These are phyloP conservation scores for Phaeophleospora eucalypticola DNA, from an alignment of 2,329 filamentous ascomycete genomes.

Conservation along the genomic window DNA sequence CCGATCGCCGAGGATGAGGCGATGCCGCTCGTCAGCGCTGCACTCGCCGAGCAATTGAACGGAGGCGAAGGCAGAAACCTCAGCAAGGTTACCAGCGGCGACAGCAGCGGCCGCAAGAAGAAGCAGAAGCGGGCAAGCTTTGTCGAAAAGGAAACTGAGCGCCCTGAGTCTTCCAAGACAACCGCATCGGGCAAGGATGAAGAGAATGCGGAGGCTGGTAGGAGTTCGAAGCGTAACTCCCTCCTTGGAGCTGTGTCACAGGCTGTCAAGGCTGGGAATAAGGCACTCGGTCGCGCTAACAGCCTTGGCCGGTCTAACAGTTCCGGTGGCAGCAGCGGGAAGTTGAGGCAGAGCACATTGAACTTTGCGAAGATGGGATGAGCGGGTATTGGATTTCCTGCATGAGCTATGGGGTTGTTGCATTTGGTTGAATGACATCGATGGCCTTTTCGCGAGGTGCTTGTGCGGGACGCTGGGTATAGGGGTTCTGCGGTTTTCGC, in stretches of 20 bases:
- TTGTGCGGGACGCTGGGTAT: too few species aligned
- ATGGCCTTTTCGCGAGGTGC: too few species aligned
- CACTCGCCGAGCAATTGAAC: background rate
- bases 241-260: background rate
- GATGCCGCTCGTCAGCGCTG: background rate
- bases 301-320: background rate
- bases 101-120: background rate
- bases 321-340: background rate
- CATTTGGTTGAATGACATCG: too few species aligned
- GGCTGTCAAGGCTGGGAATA: background rate
- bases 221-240: background rate
- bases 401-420: too few species aligned
- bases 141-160: background rate
- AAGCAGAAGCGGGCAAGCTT: background rate
- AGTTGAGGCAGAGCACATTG: slow-evolving; percentile 2
- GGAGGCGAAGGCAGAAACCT: slow-evolving; percentile 2
- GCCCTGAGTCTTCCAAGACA: too few species aligned
- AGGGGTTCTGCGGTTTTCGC: too few species aligned
- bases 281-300: background rate
- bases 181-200: background rate
- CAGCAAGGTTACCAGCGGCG: slow-evolving; percentile 3
- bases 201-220: background rate
- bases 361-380: too few species aligned
- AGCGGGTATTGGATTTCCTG: too few species aligned
- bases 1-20: slow-evolving; percentile 10